Conservation (phyloP, 441 rosid genomes). For the Pelargonium myrrhifolium region DNA sequence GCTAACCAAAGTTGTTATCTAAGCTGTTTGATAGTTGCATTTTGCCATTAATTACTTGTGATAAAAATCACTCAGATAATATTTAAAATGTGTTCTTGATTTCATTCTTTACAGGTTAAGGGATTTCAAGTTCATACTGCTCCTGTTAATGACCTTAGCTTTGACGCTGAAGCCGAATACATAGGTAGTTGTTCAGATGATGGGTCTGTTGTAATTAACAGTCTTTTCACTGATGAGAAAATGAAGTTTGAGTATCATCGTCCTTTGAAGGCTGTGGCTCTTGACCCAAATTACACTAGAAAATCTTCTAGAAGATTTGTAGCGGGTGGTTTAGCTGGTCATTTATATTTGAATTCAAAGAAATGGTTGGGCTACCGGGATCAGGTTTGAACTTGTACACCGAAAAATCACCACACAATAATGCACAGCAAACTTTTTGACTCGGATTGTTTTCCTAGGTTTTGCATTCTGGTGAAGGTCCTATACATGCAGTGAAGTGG, state of each 20-base stretch:
- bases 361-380: slow-evolving; percentile 83
- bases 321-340: slow-evolving; percentile 95
- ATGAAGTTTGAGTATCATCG: slow-evolving; percentile 90
- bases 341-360: slow-evolving; percentile 70
- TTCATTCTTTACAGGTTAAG: slow-evolving; percentile 53
- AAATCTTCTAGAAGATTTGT: slow-evolving; percentile 72
- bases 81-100: slow-evolving; percentile 13
- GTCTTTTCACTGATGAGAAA: slow-evolving; percentile 91
- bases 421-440: slow-evolving; percentile 10
- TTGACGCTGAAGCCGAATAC: slow-evolving; percentile 86
- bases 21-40: background rate
- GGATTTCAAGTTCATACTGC: slow-evolving; percentile 74
- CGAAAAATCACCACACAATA: slow-evolving; percentile 6
- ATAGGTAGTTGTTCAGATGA: slow-evolving; percentile 98
- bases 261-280: slow-evolving; percentile 96
- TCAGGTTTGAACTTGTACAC: slow-evolving; percentile 71
- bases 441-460: slow-evolving; percentile 40
- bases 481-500: slow-evolving; percentile 91
- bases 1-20: background rate
- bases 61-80: slow-evolving; percentile 3
- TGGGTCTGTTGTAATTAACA: slow-evolving; percentile 82
- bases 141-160: slow-evolving; percentile 88
- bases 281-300: slow-evolving; percentile 83
- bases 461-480: slow-evolving; percentile 96
- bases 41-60: background rate